These are phyloP conservation scores for Trichoderma breve DNA, from an alignment of 2,329 filamentous ascomycete genomes.

Conservation along the genomic window DNA sequence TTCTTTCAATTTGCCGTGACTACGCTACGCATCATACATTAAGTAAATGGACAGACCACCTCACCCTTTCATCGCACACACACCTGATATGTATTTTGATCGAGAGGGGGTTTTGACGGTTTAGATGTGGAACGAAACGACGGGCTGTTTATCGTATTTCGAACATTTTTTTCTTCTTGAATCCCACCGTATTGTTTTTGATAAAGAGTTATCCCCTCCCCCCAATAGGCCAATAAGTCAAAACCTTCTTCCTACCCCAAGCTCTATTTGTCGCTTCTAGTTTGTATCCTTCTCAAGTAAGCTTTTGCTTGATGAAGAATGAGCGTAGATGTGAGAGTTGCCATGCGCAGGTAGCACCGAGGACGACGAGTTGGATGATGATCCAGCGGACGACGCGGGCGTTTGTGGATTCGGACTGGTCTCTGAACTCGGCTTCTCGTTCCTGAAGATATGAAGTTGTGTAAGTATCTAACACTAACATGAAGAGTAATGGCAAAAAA, in stretches of 20 bases:
- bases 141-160: background rate
- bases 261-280: background rate
- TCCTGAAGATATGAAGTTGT: conserved; percentile 56
- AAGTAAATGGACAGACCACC: background rate
- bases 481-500: background rate
- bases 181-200: background rate
- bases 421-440: conserved; percentile 95
- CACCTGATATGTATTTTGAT: background rate
- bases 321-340: conserved; percentile 91
- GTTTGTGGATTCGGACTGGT: conserved; percentile 94
- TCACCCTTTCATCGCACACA: background rate
- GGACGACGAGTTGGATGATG: conserved; percentile 79
- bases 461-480: background rate
- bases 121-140: background rate
- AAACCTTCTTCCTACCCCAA: background rate
- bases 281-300: conserved; percentile 59
- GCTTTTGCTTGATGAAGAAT: conserved; percentile 99
- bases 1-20: conserved; percentile 1
- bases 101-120: background rate
- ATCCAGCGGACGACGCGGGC: conserved; percentile 91
- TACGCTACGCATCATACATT: conserved; percentile 11
- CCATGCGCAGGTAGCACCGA: conserved; percentile 91
- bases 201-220: background rate
- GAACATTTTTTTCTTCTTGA: background rate
- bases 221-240: background rate